Conservation (phyloP, 1,284 basidiomycete genomes). For the Ustanciosporium gigantosporum region DNA sequence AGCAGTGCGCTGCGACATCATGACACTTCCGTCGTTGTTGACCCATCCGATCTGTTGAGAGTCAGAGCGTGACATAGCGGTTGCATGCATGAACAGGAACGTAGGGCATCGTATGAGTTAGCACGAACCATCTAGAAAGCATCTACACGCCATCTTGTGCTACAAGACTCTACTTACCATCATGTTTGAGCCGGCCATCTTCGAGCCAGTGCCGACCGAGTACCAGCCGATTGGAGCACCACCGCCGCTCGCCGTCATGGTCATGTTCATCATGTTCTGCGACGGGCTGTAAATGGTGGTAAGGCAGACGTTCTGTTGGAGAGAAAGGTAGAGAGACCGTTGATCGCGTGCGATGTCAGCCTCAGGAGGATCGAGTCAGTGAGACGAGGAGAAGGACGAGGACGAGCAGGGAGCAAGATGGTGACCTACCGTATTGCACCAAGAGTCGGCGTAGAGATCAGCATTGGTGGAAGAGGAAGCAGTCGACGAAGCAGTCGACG, state of each 20-base stretch:
- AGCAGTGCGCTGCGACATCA: slow-evolving; percentile 70
- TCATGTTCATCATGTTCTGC: slow-evolving; percentile 37
- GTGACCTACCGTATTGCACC: slow-evolving; percentile 29
- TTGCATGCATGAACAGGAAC: neutral
- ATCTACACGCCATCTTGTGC: no score
- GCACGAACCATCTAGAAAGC: neutral
- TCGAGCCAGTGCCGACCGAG: slow-evolving; percentile 26
- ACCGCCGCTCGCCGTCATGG: slow-evolving; percentile 33
- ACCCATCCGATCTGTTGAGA: slow-evolving; percentile 68
- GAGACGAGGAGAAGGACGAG: neutral
- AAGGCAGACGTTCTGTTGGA: slow-evolving; percentile 38
- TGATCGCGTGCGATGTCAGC: no score
- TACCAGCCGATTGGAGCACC: slow-evolving; percentile 39
- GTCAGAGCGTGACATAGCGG: neutral
- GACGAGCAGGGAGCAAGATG: neutral
- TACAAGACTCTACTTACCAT: slow-evolving; percentile 41
- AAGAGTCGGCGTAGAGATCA: slow-evolving; percentile 15
- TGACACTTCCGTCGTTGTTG: slow-evolving; percentile 66
- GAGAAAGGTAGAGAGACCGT: neutral
- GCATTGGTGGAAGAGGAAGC: no score
- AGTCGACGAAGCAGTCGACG: neutral
- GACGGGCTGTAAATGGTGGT: slow-evolving; percentile 28
- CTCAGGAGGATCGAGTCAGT: no score
- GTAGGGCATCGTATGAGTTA: no score
- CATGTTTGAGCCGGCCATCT: slow-evolving; percentile 46